These are phyloP conservation scores for Tulasnella sp. DNA, from an alignment of 768 basidiomycete species.

Conservation along the genomic window DNA sequence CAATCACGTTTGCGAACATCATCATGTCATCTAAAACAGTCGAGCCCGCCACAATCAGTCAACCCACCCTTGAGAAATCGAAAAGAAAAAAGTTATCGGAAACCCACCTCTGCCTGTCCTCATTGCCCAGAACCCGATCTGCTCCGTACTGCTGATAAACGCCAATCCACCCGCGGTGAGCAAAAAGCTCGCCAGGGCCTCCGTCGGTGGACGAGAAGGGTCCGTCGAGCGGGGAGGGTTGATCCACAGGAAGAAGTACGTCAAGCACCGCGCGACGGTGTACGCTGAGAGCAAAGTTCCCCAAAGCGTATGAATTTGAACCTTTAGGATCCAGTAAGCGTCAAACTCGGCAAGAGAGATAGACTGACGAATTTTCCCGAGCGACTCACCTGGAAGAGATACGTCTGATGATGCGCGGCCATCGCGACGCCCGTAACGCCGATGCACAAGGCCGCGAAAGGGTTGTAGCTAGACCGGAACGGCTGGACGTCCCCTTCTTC, in stretches of 20 bases:
- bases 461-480: conserved; percentile 73
- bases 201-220: conserved; percentile 88
- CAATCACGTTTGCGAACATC: conserved; percentile 66
- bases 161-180: conserved; percentile 77
- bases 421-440: conserved; percentile 91
- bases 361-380: background rate
- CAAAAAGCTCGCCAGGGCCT: conserved; percentile 79
- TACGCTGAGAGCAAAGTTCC: conserved; percentile 74
- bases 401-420: conserved; percentile 83
- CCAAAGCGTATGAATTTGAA: conserved; percentile 87
- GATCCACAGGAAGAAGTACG: conserved; percentile 93
- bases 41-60: background rate
- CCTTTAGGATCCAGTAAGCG: conserved; percentile 32
- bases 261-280: conserved; percentile 68
- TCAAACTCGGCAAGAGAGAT: background rate
- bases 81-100: background rate
- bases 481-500: conserved; percentile 23
- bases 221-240: conserved; percentile 70
- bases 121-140: conserved; percentile 85
- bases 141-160: conserved; percentile 86
- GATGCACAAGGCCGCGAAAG: conserved; percentile 85
- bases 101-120: conserved; percentile 72
- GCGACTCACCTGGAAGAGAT: conserved; percentile 63
- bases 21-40: conserved; percentile 62
- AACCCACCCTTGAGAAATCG: background rate